These are phyloP conservation scores for Gliomastix tumulicola DNA, from an alignment of 2,329 filamentous ascomycete genomes.

Conservation along the genomic window DNA sequence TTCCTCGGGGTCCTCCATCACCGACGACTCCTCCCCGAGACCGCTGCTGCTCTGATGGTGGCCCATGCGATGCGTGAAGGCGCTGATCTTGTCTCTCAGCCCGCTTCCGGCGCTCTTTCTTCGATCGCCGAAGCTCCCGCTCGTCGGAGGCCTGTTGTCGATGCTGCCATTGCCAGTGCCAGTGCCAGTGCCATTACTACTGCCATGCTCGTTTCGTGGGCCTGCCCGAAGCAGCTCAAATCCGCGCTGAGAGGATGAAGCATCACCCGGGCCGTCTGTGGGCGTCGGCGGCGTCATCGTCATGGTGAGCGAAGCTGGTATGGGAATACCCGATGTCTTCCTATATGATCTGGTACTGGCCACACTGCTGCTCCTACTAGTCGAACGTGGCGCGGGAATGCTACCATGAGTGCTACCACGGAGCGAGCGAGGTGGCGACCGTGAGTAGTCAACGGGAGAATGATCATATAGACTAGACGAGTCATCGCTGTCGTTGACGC, in stretches of 20 bases:
- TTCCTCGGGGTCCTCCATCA: constrained; percentile 12
- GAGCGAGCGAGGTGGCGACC: constrained; percentile 49
- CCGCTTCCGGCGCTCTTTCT: constrained; percentile 19
- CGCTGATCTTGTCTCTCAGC: constrained; percentile 25
- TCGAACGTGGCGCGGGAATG: constrained; percentile 33
- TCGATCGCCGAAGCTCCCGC: constrained; percentile 19
- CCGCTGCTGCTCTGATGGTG: constrained; percentile 14
- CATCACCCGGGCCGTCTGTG: constrained; percentile 11
- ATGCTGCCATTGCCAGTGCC: too few species aligned
- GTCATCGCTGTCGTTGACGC: constrained; percentile 48
- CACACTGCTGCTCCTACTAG: constrained; percentile 47
- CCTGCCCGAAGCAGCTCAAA: too few species aligned
- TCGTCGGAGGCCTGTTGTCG: too few species aligned
- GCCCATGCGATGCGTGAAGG: constrained; percentile 20
- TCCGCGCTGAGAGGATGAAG: too few species aligned
- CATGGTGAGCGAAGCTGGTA: constrained; percentile 38
- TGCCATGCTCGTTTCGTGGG: too few species aligned
- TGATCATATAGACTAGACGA: constrained; percentile 46
- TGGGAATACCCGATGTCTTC: constrained; percentile 12
- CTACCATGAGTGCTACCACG: constrained; percentile 40
- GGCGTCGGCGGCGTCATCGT: constrained; percentile 43
- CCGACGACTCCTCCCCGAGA: constrained; percentile 10
- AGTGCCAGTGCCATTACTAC: constrained; percentile 19
- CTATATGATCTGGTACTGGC: constrained; percentile 37
- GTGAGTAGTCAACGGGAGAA: constrained; percentile 50